phyloP scores from a whole-genome alignment of 2,329 filamentous ascomycete genomes.

The Teratosphaeriaceae sp. region DNA sequence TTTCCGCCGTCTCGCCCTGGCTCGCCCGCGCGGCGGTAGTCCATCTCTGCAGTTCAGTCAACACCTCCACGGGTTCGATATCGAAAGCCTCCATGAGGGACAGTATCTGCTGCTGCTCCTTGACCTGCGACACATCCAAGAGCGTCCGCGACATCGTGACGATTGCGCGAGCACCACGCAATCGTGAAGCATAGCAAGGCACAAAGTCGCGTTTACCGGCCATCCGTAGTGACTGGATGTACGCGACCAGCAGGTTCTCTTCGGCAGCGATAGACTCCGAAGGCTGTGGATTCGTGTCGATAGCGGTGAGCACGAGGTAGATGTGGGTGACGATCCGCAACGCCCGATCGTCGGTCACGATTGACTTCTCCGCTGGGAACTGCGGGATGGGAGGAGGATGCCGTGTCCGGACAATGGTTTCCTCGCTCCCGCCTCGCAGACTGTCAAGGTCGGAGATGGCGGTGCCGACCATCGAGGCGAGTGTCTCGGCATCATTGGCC shows the following conservation, averaged over 20 bases:
- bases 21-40: constrained; percentile 19
- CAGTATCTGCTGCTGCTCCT: constrained; percentile 62
- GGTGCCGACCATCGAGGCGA: constrained; percentile 38
- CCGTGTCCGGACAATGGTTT: constrained; percentile 19
- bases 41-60: constrained; percentile 57
- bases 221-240: constrained; percentile 71
- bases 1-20: constrained; percentile 1
- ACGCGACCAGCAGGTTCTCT: constrained; percentile 73
- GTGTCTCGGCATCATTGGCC: constrained; percentile 47
- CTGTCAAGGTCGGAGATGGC: constrained; percentile 34
- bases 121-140: constrained; percentile 60
- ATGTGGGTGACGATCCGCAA: constrained; percentile 46
- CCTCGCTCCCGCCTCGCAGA: constrained; percentile 19
- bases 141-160: constrained; percentile 70
- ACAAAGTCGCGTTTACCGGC: constrained; percentile 70
- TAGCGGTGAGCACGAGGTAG: constrained; percentile 55
- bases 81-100: constrained; percentile 67
- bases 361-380: constrained; percentile 19
- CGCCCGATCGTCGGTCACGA: constrained; percentile 37
- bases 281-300: constrained; percentile 39
- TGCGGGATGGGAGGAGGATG: not conserved
- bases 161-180: constrained; percentile 59
- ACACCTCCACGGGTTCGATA: constrained; percentile 65
- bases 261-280: constrained; percentile 43
- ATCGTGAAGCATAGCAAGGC: constrained; percentile 78